These are phyloP conservation scores for Avena eriantha DNA, from an alignment of 176 grass and related monocot genomes.

Conservation along the genomic window DNA sequence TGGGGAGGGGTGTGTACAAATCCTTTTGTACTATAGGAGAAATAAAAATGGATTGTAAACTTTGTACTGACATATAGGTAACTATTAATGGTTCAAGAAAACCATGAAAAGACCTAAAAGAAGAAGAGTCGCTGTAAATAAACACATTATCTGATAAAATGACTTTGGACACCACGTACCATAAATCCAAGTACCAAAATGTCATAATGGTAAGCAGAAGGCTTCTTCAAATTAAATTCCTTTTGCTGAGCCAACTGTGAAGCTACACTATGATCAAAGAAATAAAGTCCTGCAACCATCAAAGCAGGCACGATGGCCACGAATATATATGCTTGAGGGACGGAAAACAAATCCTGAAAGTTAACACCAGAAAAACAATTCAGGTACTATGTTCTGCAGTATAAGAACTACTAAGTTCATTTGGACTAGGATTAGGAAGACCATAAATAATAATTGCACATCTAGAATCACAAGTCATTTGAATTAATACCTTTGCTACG, in stretches of 20 bases:
- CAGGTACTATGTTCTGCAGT: slow-evolving; percentile 1
- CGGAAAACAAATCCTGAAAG: slow-evolving; percentile 82
- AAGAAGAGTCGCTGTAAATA: background rate
- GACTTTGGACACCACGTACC: slow-evolving; percentile 38
- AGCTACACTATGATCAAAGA: slow-evolving; percentile 97
- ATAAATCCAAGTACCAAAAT: slow-evolving; percentile 88
- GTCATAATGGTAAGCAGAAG: slow-evolving; percentile 94
- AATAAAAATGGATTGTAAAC: background rate
- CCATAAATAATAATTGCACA: background rate
- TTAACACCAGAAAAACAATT: slow-evolving; percentile 7
- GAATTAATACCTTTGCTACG: slow-evolving; percentile 62
- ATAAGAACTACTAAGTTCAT: background rate
- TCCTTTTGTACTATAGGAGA: slow-evolving; percentile 1
- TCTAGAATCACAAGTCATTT: background rate
- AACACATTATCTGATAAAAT: slow-evolving; percentile 10
- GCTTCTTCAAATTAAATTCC: slow-evolving; percentile 95
- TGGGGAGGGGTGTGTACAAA: slow-evolving; percentile 36
- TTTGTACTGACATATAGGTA: background rate
- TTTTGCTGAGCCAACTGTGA: slow-evolving; percentile 95
- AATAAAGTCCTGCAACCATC: slow-evolving; percentile 96
- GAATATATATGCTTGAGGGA: slow-evolving; percentile 84
- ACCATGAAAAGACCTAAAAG: background rate
- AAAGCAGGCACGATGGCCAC: slow-evolving; percentile 80
- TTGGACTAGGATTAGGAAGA: background rate
- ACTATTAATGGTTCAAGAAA: background rate